These are phyloP conservation scores for Acidomyces sp. DNA, from an alignment of 495 filamentous ascomycete species.

Conservation along the genomic window DNA sequence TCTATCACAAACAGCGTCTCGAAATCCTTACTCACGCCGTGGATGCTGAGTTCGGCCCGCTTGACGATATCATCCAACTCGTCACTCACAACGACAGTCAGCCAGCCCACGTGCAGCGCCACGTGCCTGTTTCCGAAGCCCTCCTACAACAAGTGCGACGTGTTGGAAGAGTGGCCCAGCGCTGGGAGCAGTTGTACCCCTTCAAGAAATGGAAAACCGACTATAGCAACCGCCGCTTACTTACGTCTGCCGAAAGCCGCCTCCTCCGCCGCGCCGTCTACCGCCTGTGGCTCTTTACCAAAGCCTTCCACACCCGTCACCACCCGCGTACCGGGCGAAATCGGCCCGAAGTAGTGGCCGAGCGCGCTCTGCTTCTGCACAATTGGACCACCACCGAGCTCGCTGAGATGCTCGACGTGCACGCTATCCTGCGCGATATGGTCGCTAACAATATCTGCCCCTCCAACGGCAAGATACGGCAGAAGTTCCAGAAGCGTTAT, in stretches of 20 bases:
- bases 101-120: conserved; percentile 38
- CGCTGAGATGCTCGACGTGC: conserved; percentile 44
- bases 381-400: conserved; percentile 43
- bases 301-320: conserved; percentile 41
- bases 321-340: conserved; percentile 38
- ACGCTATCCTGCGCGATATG: conserved; percentile 37
- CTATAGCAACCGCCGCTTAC: conserved; percentile 48
- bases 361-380: conserved; percentile 42
- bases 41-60: conserved; percentile 47
- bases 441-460: conserved; percentile 45
- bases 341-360: conserved; percentile 31
- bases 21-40: conserved; percentile 39
- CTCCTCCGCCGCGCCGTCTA: conserved; percentile 56
- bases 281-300: conserved; percentile 52
- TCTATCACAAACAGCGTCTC: conserved; percentile 41
- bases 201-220: conserved; percentile 51
- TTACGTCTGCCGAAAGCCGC: conserved; percentile 42
- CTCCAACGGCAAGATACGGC: conserved; percentile 45
- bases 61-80: conserved; percentile 47
- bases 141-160: conserved; percentile 45
- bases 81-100: conserved; percentile 46
- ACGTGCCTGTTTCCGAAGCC: conserved; percentile 38
- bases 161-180: conserved; percentile 44
- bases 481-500: conserved; percentile 43
- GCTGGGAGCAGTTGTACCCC: conserved; percentile 57